Conservation (phyloP, 192 early-diverging fungal genomes). For the Piromyces finnis region DNA sequence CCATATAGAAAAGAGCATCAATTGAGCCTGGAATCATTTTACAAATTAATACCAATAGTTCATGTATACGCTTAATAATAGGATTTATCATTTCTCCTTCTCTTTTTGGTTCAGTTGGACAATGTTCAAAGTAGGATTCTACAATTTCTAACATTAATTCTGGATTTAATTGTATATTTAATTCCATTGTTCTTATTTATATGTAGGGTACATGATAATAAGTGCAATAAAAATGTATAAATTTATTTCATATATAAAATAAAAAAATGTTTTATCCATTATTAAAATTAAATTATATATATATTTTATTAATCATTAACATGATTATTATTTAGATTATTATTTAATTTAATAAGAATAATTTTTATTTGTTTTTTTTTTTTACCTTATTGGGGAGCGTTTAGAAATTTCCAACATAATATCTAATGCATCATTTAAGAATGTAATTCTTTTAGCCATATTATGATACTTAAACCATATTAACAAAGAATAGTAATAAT, state of each 20-base stretch:
- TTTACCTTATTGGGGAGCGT: not conserved
- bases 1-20: conserved; percentile 16
- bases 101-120: conserved; percentile 8
- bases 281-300: too few relatives aligned
- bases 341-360: too few relatives aligned
- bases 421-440: conserved; percentile 16
- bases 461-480: conserved; percentile 18
- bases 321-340: too few relatives aligned
- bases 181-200: conserved; percentile 12
- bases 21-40: conserved; percentile 19
- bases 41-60: conserved; percentile 13
- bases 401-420: conserved; percentile 4
- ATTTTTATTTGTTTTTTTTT: not conserved
- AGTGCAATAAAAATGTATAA: too few relatives aligned
- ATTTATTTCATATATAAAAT: too few relatives aligned
- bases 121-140: conserved; percentile 15
- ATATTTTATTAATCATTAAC: too few relatives aligned
- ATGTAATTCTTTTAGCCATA: conserved; percentile 7
- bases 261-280: too few relatives aligned
- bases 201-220: too few relatives aligned
- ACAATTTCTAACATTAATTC: conserved; percentile 22
- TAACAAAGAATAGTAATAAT: conserved; percentile 17
- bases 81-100: conserved; percentile 16
- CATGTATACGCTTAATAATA: conserved; percentile 7
- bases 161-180: conserved; percentile 19